These are phyloP conservation scores for Fraxinus anomala DNA, from an alignment of 257 asterid genomes.

Conservation along the genomic window DNA sequence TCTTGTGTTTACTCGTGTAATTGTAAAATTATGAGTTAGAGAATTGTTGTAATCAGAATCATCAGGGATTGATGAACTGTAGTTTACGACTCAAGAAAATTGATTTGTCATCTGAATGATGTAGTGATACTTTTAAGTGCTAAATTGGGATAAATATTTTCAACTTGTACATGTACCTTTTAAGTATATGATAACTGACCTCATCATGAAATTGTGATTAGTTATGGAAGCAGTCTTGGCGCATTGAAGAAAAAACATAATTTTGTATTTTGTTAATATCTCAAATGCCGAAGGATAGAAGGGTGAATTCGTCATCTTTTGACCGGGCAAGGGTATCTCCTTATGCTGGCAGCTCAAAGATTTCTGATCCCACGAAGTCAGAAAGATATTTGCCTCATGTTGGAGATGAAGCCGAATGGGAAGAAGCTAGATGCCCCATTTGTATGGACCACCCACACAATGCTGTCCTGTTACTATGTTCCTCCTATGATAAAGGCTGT, in stretches of 20 bases:
- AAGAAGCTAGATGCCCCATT: slow-evolving; percentile 72
- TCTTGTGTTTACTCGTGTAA: background rate
- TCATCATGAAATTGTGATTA: slow-evolving; percentile 23
- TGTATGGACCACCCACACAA: slow-evolving; percentile 80
- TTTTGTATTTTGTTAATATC: slow-evolving; percentile 24
- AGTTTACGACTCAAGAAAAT: background rate
- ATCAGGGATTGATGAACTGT: background rate
- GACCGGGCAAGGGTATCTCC: slow-evolving; percentile 59
- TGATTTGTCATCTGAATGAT: background rate
- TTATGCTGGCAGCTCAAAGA: slow-evolving; percentile 52
- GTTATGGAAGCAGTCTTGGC: slow-evolving; percentile 33
- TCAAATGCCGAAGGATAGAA: slow-evolving; percentile 76
- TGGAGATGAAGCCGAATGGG: slow-evolving; percentile 62
- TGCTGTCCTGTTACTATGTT: slow-evolving; percentile 57
- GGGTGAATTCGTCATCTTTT: slow-evolving; percentile 49
- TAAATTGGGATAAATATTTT: background rate
- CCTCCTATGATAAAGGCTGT: slow-evolving; percentile 66
- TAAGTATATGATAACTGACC: slow-evolving; percentile 12
- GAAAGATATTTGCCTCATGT: slow-evolving; percentile 31
- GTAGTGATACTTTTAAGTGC: background rate
- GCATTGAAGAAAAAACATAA: slow-evolving; percentile 25
- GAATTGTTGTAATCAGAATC: background rate
- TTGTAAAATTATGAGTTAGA: background rate
- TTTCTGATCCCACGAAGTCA: slow-evolving; percentile 25
- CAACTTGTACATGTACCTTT: background rate